Evolutionary conservation across 495 filamentous ascomycete genomes (phyloP), one percentile per base, ranked within the genome.

Genomic region (Neurospora tetraspora): DNA sequence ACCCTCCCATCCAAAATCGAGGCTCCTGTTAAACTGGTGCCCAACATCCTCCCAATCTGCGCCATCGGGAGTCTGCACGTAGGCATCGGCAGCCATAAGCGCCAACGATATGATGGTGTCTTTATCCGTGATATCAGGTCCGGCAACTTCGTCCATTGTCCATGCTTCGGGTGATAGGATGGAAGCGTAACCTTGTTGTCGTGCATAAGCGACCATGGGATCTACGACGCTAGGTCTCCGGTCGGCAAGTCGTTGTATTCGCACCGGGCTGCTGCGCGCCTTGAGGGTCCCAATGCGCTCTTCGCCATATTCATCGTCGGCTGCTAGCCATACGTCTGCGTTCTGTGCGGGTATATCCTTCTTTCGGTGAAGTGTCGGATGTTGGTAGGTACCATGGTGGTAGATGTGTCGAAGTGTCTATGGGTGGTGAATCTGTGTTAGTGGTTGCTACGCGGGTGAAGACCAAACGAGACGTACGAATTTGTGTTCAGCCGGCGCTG

Each of bases 371-470:
- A 96, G 87, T 20, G 87, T 81, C 8, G 93, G 93, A 74, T 97
- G 87, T 75, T 88, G 82, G 79, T 88, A 77, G 69, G 91, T 90
- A 7, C 94, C 96, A 79, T 97, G 95, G 77, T 96, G 94, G 82
- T 93, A 94, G 71, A 98, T 89, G 81, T 98, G 96, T 74, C 92
- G 90, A 73, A 99, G 86, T 8, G 88, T 91, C 91, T 96, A 81
- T 38, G 27, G 68, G 36, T 69, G 68, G 68, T n/a, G 34, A 40
- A 31, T 37, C 39, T 3, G 37, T 34, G 39, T 70, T 39, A 68
- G 47, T 68, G 40, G 39, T 36, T n/a, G 36, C 68, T 53, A 47
- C 43, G 43, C 76, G 23, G 80, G 74, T 71, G 31, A 45, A 23
- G 9, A 39, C 38, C 70, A 37, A 73, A 69, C n/a, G 43, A 53